Conservation (phyloP, 2,329 filamentous ascomycete species). For the Raffaelea deltoideospora region DNA sequence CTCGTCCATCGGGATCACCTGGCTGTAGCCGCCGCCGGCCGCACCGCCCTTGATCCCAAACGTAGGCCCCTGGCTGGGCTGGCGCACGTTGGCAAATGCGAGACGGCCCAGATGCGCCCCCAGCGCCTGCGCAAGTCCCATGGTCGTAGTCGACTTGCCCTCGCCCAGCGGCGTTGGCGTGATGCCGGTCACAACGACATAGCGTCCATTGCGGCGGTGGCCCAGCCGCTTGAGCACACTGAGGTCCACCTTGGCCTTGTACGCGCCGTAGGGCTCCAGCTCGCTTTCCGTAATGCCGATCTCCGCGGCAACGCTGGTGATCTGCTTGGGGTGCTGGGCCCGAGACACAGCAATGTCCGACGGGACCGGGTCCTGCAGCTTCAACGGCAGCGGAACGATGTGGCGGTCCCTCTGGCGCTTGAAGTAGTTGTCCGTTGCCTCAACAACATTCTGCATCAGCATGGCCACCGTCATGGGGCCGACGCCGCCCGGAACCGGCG, state of each 20-base stretch:
- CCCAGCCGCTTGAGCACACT: constrained; percentile 66
- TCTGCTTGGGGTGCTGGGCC: constrained; percentile 79
- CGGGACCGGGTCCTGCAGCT: constrained; percentile 67
- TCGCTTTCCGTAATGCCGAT: constrained; percentile 79
- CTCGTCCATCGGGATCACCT: constrained; percentile 99
- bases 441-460: constrained; percentile 89
- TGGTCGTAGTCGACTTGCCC: constrained; percentile 95
- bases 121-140: constrained; percentile 86
- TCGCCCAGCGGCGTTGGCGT: constrained; percentile 93
- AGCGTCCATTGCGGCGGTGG: constrained; percentile 78
- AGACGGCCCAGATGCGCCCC: constrained; percentile 77
- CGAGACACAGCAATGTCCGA: constrained; percentile 90
- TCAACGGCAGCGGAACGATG: constrained; percentile 71
- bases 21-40: constrained; percentile 92
- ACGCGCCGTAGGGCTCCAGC: constrained; percentile 83
- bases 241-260: constrained; percentile 92
- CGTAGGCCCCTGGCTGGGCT: constrained; percentile 92
- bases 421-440: constrained; percentile 67
- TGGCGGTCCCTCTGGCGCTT: constrained; percentile 68
- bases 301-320: constrained; percentile 71
- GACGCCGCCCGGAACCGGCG: constrained; percentile 89
- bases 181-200: constrained; percentile 87
- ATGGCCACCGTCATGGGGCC: constrained; percentile 99
- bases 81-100: constrained; percentile 90
- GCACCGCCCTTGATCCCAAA: constrained; percentile 99